phyloP scores from a whole-genome alignment of 352 stramenopile species.

The Phytophthora citricola region DNA sequence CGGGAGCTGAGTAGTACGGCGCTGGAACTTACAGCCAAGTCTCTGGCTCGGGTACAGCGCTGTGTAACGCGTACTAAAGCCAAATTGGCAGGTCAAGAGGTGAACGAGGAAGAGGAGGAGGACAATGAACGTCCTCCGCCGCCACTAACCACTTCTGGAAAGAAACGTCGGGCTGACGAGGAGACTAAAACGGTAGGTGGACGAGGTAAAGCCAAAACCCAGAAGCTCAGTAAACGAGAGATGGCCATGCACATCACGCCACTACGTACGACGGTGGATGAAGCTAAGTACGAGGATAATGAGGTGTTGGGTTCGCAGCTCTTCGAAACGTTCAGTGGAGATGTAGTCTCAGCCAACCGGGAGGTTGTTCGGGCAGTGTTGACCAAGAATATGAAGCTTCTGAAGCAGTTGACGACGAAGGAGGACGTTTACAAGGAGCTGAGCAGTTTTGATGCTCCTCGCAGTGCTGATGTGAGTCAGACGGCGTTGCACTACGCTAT shows the following conservation, averaged over 20 bases:
- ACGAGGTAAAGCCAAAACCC: slow-evolving; percentile 10
- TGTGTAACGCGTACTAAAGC: slow-evolving; percentile 46
- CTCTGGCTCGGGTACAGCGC: slow-evolving; percentile 56
- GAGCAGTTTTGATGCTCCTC: slow-evolving; percentile 53
- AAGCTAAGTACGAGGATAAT: slow-evolving; percentile 61
- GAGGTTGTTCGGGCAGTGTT: slow-evolving; percentile 78
- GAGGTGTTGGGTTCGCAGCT: slow-evolving; percentile 61
- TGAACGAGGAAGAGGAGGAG: slow-evolving; percentile 28
- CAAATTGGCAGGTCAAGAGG: slow-evolving; percentile 25
- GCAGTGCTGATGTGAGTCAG: slow-evolving; percentile 51
- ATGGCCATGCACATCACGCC: slow-evolving; percentile 55
- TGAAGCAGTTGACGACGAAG: slow-evolving; percentile 69
- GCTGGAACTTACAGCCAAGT: slow-evolving; percentile 73
- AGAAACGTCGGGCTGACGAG: slow-evolving; percentile 19
- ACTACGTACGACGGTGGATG: slow-evolving; percentile 51
- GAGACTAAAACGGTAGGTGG: background rate
- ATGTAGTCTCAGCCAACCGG: slow-evolving; percentile 58
- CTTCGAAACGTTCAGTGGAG: slow-evolving; percentile 46
- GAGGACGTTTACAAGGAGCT: slow-evolving; percentile 53
- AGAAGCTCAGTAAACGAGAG: slow-evolving; percentile 51
- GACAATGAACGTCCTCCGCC: slow-evolving; percentile 69
- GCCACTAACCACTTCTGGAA: slow-evolving; percentile 11
- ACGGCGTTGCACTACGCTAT: slow-evolving; percentile 74
- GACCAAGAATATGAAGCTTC: slow-evolving; percentile 72
- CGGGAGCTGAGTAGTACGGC: slow-evolving; percentile 42